These are phyloP conservation scores for Colletotrichum gigasporum DNA, from an alignment of 2,329 filamentous ascomycete species.

Conservation along the genomic window DNA sequence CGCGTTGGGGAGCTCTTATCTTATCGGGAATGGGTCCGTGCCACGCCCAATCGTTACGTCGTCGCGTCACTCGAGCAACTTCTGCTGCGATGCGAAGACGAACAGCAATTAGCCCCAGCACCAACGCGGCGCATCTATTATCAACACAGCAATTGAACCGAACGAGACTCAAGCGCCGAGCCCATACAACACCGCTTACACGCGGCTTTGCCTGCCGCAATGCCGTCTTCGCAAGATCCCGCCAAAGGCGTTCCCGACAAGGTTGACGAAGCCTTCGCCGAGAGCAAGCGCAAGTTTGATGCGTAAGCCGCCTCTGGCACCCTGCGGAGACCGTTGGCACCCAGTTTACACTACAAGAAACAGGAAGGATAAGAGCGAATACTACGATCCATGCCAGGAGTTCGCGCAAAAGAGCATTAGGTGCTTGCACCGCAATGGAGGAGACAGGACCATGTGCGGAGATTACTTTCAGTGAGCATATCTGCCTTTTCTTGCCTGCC, in stretches of 20 bases:
- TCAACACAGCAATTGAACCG: neutral
- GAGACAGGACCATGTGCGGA: constrained; percentile 86
- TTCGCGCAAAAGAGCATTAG: constrained; percentile 85
- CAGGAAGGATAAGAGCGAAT: constrained; percentile 90
- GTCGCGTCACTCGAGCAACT: constrained; percentile 8
- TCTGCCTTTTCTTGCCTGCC: neutral
- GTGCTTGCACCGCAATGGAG: constrained; percentile 88
- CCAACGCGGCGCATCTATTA: neutral
- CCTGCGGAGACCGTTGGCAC: neutral
- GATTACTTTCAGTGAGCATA: constrained; percentile 91
- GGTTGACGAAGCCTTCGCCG: constrained; percentile 19
- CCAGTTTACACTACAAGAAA: neutral
- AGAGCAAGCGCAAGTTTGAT: constrained; percentile 67
- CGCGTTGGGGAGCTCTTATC: constrained; percentile 17
- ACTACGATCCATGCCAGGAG: constrained; percentile 95
- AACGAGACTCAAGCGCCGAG: neutral
- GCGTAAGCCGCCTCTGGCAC: constrained; percentile 54
- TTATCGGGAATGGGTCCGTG: constrained; percentile 3
- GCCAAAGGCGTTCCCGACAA: neutral
- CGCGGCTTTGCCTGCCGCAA: too few relatives aligned
- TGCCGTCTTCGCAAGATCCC: constrained; percentile 5
- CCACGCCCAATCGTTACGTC: neutral
- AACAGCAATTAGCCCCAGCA: neutral
- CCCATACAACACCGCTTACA: too few relatives aligned
- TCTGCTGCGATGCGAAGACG: neutral